Evolutionary conservation across 495 filamentous ascomycete genomes (phyloP), one percentile per base, ranked within the genome.

Genomic region (Hypoxylon crocopeplum): DNA sequence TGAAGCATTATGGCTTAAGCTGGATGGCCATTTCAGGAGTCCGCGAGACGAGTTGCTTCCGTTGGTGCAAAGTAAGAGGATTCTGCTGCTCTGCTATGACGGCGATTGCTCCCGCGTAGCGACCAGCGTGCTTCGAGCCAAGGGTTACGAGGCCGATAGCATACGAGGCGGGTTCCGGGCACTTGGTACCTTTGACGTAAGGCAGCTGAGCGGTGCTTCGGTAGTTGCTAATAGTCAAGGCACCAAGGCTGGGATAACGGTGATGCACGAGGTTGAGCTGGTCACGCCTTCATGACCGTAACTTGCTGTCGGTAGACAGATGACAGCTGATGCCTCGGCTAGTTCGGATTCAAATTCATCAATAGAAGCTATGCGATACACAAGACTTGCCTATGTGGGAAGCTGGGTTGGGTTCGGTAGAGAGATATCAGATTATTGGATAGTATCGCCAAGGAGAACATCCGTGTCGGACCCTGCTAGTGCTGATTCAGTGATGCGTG

Each of bases 91-190:
- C 25, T 83, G 81, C 54, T 79, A 82, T 38, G 72, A 81, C 49
- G 82, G 82, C 5, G 79, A 84, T 38, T 79, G 77, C 13, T 77
- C 79, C 21, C 71, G 79, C 25, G 71, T 84, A 24, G 81, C 77
- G n/a, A 78, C 80, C 10, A 79, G 77, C 53, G 76, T 82, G 22
- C 68, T 85, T 37, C 71, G 81, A 34, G 79, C 78, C 2, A 77
- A 78, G 50, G 77, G 77, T 0, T 62, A 80, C 22, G 75, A 80
- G 56, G 81, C 79, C 2, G 78, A 78, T 15, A 82, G 78, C 54
- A 63, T 83, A 22, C 68, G 73, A 8, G 79, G 80, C 12, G 82
- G 82, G 10, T 63, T 72, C 25, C 49, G 40, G 5, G 34, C 37
- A 7, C 25, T 64, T 25, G n/a, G 36, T 16, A 47, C 47, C 15